Percentiles rank a stretch among this genome's conserved stretches.
phyloP scores from a whole-genome alignment of 345 rosid species.

The Sapria himalayana region DNA sequence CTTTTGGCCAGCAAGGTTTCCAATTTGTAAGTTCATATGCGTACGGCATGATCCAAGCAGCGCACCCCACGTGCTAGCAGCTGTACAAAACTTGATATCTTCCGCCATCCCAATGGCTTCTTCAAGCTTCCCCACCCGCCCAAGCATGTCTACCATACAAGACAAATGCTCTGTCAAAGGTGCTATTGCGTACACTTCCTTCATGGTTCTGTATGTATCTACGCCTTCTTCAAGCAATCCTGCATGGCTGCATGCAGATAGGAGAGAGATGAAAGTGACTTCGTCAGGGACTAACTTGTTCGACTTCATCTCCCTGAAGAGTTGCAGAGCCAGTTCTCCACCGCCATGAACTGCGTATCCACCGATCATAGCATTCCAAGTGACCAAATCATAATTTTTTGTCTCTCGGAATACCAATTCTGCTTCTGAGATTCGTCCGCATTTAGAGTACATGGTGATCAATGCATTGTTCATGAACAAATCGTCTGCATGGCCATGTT shows the following conservation, averaged over 20 bases:
- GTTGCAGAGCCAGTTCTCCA: constrained; percentile 16
- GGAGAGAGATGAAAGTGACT: constrained; percentile 8
- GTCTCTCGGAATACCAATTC: constrained; percentile 11
- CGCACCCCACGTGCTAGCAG: constrained; percentile 11
- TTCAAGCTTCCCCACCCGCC: constrained; percentile 11
- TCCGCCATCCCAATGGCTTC: constrained; percentile 9
- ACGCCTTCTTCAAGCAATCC: constrained; percentile 12
- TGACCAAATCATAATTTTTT: constrained; percentile 10
- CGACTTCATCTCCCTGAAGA: constrained; percentile 14
- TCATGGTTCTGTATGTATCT: constrained; percentile 7
- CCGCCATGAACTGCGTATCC: constrained; percentile 21
- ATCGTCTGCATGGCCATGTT: constrained; percentile 7
- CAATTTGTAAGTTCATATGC: constrained; percentile 5
- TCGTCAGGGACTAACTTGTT: constrained; percentile 10
- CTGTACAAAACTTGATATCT: constrained; percentile 5
- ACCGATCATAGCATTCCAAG: constrained; percentile 25
- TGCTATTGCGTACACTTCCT: constrained; percentile 4
- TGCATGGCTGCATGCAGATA: constrained; percentile 11
- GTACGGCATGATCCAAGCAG: constrained; percentile 8
- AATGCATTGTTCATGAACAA: constrained; percentile 10
- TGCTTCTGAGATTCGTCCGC: constrained; percentile 13
- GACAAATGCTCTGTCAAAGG: constrained; percentile 9
- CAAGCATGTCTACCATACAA: constrained; percentile 10
- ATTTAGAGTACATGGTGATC: constrained; percentile 20
- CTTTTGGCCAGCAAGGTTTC: constrained; percentile 8